Base-by-base conservation (phyloP, 179 eudicot genomes). In the Beta lomatogona region DNA sequence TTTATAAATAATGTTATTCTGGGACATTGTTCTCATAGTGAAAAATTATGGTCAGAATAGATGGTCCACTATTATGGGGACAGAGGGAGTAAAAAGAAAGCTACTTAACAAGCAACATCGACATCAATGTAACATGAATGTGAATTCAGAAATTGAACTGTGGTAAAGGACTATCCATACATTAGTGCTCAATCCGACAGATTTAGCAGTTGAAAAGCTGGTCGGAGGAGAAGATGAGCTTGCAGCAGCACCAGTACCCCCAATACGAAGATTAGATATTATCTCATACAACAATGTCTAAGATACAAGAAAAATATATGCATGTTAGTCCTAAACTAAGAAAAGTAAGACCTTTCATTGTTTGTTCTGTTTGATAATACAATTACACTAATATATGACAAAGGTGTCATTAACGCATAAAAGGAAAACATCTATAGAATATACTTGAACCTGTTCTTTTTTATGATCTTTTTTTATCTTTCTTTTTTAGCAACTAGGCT, bases 211-310 rank as follows among this genome's bases (percentile, higher is more conserved):
- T 80, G 88, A 82, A 84, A 86, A 46, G 60, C 85, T 64, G 46
- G 82, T 88, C 44, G 89, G 86, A 66, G 87, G 88, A 78, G 93
- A 91, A 48, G 94, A 92, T 18, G 94, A 90, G 79, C 97, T 91
- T 82, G 92, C 90, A 52, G 84, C 89, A 57, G 41, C 41, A 36
- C 86, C 92, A 73, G 86, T 83, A 77, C 89, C 85, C 45, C 81
- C 84, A 71, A 84, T 84, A 81, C 66, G 90, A 78, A 91, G 86
- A 84, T 93, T 91, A 78, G 93, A 78, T 70, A 93, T 91, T 84
- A 93, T 91, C 84, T 93, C 95, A 78, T 90, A 90, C 57, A 91
- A 72, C 67, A 91, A 85, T 76, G 80, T 87, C 97, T 89, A 64
- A 57, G 25, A 71, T 22, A 48, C 77, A 22, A 55, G 7, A 31